Evolutionary conservation across 2,329 filamentous ascomycete species (phyloP).

Genomic region (Allantophomopsis lycopodina): DNA sequence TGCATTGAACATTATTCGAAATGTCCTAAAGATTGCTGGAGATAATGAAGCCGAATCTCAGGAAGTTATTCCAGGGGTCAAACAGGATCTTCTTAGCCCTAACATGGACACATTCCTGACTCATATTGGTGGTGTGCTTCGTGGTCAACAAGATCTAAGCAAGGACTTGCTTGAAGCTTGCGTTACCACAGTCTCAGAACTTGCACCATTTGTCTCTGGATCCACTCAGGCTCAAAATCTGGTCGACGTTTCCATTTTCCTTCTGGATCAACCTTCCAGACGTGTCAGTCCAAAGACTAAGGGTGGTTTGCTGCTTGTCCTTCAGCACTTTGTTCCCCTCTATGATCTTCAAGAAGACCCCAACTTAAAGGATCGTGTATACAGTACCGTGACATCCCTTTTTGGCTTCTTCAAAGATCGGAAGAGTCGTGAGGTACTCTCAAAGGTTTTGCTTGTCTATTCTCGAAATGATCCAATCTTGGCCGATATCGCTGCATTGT

Average conservation of each 20-base stretch:
- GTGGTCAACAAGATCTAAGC: constrained; percentile 37
- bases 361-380: constrained; percentile 50
- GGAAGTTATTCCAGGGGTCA: constrained; percentile 37
- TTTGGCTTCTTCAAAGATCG: constrained; percentile 87
- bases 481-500: constrained; percentile 52
- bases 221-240: constrained; percentile 61
- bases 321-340: constrained; percentile 67
- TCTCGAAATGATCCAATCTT: constrained; percentile 49
- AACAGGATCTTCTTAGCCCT: constrained; percentile 38
- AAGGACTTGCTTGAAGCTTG: constrained; percentile 68
- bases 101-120: constrained; percentile 47
- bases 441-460: constrained; percentile 59
- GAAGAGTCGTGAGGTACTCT: constrained; percentile 59
- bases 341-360: constrained; percentile 40
- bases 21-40: constrained; percentile 46
- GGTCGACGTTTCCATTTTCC: constrained; percentile 65
- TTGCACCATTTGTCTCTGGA: constrained; percentile 57
- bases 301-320: constrained; percentile 61
- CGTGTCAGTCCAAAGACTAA: constrained; percentile 76
- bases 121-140: constrained; percentile 55
- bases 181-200: constrained; percentile 64
- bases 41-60: constrained; percentile 33
- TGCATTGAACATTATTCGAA: constrained; percentile 61
- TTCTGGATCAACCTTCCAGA: constrained; percentile 74
- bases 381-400: constrained; percentile 61